A percentile compares a stretch with the other conserved stretches of the same genome.
These are phyloP conservation scores for Xylariaceae sp. DNA, from an alignment of 2,329 filamentous ascomycete genomes.

Conservation along the genomic window DNA sequence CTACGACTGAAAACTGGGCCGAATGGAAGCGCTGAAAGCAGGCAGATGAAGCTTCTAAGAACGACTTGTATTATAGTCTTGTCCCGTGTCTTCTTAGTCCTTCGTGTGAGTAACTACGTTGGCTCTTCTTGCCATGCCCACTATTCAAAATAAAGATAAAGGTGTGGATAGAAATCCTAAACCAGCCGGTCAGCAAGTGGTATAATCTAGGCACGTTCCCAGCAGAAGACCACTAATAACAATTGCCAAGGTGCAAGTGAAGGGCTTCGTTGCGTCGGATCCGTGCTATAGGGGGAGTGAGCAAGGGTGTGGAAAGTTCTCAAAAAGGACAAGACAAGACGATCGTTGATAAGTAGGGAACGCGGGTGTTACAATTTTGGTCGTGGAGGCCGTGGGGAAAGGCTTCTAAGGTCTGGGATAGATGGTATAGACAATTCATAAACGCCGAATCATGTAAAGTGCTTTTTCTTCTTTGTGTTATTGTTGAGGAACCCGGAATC, in stretches of 20 bases:
- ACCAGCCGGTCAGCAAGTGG: background rate
- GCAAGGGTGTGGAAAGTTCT: too few relatives aligned
- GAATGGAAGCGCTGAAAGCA: conserved; percentile 3
- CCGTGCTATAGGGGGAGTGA: background rate
- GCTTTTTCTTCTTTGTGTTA: too few relatives aligned
- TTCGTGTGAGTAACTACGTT: background rate
- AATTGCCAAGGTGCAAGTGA: background rate
- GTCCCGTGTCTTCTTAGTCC: background rate
- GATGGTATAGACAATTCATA: too few relatives aligned
- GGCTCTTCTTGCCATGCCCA: background rate
- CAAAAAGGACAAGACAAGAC: too few relatives aligned
- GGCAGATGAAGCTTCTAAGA: conserved; percentile 9
- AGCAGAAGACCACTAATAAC: background rate
- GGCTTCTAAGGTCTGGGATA: too few relatives aligned
- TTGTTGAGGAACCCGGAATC: too few relatives aligned
- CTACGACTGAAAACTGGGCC: background rate
- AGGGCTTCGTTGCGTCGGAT: background rate
- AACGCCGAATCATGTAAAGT: too few relatives aligned
- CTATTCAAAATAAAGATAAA: background rate
- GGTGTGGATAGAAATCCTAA: background rate
- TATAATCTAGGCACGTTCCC: background rate
- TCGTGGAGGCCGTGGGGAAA: too few relatives aligned
- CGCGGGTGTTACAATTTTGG: too few relatives aligned
- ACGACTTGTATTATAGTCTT: background rate
- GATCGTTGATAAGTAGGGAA: too few relatives aligned